A percentile compares a stretch with the other conserved stretches of the same genome.
phyloP scores from a whole-genome alignment of 306 rosid genomes.

The Sechiopsis laciniata region DNA sequence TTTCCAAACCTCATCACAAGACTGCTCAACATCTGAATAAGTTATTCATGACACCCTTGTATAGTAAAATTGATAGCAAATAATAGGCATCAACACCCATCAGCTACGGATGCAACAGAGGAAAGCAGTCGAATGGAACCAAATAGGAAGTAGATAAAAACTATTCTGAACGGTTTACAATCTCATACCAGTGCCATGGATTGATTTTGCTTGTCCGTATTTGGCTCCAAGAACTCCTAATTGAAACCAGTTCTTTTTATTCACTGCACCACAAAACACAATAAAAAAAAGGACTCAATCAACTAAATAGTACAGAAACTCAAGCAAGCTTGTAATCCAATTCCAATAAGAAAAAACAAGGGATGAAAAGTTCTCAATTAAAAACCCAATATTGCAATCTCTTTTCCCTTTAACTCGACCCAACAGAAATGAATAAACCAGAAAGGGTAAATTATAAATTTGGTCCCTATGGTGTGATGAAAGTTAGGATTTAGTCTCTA shows the following conservation, averaged over 20 bases:
- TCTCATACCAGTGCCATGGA: conserved; percentile 69
- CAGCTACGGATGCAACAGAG: conserved; percentile 1
- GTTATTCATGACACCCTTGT: neutral
- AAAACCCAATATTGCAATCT: neutral
- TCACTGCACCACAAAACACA: conserved; percentile 34
- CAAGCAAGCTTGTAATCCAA: neutral
- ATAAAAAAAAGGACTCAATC: neutral
- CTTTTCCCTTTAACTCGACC: neutral
- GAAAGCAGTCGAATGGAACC: neutral
- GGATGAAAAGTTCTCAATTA: neutral
- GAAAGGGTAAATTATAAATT: neutral
- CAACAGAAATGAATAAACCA: neutral
- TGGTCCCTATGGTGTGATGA: too few relatives aligned
- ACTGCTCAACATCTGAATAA: too few relatives aligned
- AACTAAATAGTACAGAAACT: neutral
- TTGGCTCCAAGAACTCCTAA: conserved; percentile 43
- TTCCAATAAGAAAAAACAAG: neutral
- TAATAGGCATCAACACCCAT: neutral
- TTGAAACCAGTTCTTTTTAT: conserved; percentile 36
- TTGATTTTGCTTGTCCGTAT: conserved; percentile 35
- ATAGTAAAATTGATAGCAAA: conserved; percentile 1
- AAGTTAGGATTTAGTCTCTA: too few relatives aligned
- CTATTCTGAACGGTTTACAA: neutral
- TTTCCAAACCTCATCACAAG: too few relatives aligned
- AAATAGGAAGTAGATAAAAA: neutral